Evolutionary conservation across 2,329 filamentous ascomycete genomes (phyloP).

Genomic region (Capronia americana): DNA sequence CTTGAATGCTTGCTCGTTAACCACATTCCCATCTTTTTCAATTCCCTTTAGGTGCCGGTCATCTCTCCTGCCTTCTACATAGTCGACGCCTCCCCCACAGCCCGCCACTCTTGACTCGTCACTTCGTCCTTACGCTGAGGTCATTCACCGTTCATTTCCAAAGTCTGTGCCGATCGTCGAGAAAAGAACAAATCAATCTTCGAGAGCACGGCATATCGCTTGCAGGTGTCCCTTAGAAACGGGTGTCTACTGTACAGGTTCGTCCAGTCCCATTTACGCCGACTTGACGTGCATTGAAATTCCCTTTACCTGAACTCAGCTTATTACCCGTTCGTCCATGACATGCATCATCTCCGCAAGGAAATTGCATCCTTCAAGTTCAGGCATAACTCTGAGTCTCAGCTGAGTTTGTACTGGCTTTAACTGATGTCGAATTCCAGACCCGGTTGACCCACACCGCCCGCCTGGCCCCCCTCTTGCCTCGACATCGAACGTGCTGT

Average conservation of each 20-base stretch:
- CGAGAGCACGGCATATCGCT: neutral
- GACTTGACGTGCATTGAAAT: neutral
- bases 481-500: slow-evolving; percentile 12
- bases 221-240: neutral
- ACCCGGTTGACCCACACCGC: slow-evolving; percentile 20
- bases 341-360: neutral
- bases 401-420: slow-evolving; percentile 22
- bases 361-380: neutral
- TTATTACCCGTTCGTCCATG: neutral
- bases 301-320: neutral
- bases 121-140: neutral
- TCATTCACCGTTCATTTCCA: neutral
- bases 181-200: neutral
- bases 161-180: neutral
- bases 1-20: neutral
- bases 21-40: neutral
- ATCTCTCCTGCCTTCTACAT: neutral
- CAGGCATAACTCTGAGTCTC: neutral
- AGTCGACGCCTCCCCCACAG: neutral
- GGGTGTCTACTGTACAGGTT: neutral
- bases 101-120: neutral
- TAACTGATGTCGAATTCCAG: slow-evolving; percentile 26
- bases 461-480: neutral
- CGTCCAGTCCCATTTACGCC: neutral
- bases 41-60: neutral